A percentile compares a stretch with the other conserved stretches of the same genome.
Conservation (phyloP, 805 yeast species). For the Zygosaccharomyces bisporus region DNA sequence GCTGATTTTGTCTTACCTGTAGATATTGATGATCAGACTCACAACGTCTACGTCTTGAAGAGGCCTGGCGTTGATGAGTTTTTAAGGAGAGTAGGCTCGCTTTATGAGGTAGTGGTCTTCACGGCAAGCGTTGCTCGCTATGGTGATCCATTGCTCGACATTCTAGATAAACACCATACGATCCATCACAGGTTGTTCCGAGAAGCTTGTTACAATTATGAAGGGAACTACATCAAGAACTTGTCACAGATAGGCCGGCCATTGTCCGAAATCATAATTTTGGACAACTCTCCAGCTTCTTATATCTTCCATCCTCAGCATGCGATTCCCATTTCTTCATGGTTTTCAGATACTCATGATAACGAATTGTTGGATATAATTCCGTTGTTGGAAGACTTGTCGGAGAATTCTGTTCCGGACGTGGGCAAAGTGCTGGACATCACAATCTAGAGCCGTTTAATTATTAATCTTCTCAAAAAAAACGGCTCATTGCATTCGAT, state of each 20-base stretch:
- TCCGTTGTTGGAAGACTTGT: constrained; percentile 84
- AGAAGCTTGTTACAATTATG: constrained; percentile 89
- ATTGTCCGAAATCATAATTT: constrained; percentile 73
- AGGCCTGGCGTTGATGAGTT: constrained; percentile 98
- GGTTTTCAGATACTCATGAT: constrained; percentile 98
- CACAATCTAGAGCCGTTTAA: constrained; percentile 30
- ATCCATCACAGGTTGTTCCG: constrained; percentile 91
- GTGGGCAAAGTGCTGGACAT: constrained; percentile 84
- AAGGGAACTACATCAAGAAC: constrained; percentile 92
- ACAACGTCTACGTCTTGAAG: constrained; percentile 92
- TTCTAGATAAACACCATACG: constrained; percentile 67
- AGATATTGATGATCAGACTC: constrained; percentile 87
- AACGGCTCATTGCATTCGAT: neutral
- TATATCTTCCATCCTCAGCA: constrained; percentile 97
- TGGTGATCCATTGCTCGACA: constrained; percentile 92
- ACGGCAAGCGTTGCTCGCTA: constrained; percentile 95
- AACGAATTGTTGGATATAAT: constrained; percentile 88
- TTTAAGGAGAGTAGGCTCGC: constrained; percentile 71
- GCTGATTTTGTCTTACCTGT: constrained; percentile 98
- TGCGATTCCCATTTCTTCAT: constrained; percentile 92
- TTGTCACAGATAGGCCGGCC: constrained; percentile 94
- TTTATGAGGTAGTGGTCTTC: constrained; percentile 93
- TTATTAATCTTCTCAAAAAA: neutral
- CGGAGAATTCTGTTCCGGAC: constrained; percentile 70
- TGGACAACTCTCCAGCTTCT: constrained; percentile 98